Base-by-base conservation (phyloP, 306 rosid genomes). In the Prunus padus region DNA sequence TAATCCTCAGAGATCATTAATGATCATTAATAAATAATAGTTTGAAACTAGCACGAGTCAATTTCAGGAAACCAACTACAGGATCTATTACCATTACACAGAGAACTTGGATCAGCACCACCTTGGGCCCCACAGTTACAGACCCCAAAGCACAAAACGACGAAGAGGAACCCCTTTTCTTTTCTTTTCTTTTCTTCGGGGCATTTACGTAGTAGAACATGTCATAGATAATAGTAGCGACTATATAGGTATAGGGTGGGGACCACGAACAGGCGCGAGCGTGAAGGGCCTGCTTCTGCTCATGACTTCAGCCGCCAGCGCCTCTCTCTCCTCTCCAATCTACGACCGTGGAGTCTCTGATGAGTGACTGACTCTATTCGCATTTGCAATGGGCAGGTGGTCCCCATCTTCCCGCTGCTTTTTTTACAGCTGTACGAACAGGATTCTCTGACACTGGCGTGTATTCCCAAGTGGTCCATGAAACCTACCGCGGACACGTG, bases 401-500 rank as follows among this genome's bases (percentile, higher is more conserved):
- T 65, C 73, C 79, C 79, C 11, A 7, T 4, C 5, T 11, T 2
- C 4, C 25, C 55, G 2, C 55, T 22, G 44, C 23, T 7, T 44
- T 44, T 42, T 19, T 28, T 22, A 79, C 73, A 79, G 64, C 7
- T 56, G 74, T 65, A 79, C 30, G 55, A 73, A 30, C 56, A 30
- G 12, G 67, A 79, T 72, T 45, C 46, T 42, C 63, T n/a, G 54
- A 45, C 22, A 3, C 0, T 28, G 28, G 46, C 74, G 51, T 16
- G 69, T 3, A 33, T 18, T 46, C 61, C 51, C 11, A 72, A 26
- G 82, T 79, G 82, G 82, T 79, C 82, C 78, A 73, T 79, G 69
- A 79, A 79, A 45, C 55, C 12, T 6, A 3, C 62, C 9, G 2
- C 0, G 16, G 65, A 66, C 78, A 49, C 74, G 47, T 73, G 45